Evolutionary conservation across 2,329 filamentous ascomycete species (phyloP).

Genomic region (Cryphonectria parasitica): DNA sequence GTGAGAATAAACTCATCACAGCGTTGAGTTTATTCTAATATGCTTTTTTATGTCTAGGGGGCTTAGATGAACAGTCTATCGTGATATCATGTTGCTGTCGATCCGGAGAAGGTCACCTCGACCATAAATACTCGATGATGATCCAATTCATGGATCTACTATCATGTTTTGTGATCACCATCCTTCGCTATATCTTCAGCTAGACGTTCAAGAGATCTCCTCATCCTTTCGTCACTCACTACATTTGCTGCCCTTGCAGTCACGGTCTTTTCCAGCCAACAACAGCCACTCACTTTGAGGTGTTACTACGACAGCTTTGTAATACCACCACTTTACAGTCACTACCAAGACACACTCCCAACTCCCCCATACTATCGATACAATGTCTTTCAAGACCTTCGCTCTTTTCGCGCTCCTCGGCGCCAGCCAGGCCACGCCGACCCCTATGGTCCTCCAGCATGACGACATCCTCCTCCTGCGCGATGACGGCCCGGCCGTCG

Average conservation of each 20-base stretch:
- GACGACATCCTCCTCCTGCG: slow-evolving; percentile 37
- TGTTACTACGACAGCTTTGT: neutral
- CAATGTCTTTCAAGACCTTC: slow-evolving; percentile 10
- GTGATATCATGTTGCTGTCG: neutral
- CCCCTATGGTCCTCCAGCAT: slow-evolving; percentile 14
- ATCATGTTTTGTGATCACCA: neutral
- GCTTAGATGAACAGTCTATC: neutral
- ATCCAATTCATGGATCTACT: neutral
- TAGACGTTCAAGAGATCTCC: neutral
- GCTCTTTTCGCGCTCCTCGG: slow-evolving; percentile 20
- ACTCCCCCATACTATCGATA: neutral
- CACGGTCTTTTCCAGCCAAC: neutral
- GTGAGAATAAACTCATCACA: neutral
- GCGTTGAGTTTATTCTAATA: neutral
- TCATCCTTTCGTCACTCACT: neutral
- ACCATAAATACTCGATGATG: neutral
- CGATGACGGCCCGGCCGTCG: slow-evolving; percentile 32
- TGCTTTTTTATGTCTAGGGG: neutral
- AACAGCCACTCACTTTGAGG: neutral
- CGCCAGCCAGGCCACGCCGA: slow-evolving; percentile 16
- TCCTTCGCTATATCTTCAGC: neutral
- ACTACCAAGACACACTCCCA: neutral
- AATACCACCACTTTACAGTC: neutral
- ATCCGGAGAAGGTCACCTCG: neutral
- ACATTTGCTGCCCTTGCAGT: neutral